Evolutionary conservation across 768 basidiomycete species (phyloP).

Genomic region (Mycena epipterygia): DNA sequence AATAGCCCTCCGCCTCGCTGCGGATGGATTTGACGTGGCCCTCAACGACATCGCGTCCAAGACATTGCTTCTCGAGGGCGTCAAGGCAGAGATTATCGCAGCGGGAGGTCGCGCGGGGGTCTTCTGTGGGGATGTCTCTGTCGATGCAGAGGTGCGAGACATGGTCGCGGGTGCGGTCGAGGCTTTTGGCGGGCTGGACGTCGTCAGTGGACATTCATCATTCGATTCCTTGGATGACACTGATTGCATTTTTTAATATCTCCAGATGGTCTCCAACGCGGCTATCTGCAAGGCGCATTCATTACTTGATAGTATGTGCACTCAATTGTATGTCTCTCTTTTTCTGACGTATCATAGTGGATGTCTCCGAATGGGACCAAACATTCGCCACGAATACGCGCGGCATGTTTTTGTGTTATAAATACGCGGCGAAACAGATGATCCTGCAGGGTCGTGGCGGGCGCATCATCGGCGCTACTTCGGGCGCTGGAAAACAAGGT

Average conservation of each 20-base stretch:
- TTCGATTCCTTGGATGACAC: neutral
- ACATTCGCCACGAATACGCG: constrained; percentile 22
- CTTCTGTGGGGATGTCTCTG: constrained; percentile 39
- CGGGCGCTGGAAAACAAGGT: constrained; percentile 45
- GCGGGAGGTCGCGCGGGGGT: constrained; percentile 29
- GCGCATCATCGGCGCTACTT: constrained; percentile 45
- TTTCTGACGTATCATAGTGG: constrained; percentile 1
- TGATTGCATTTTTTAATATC: too few species aligned
- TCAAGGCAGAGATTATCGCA: constrained; percentile 38
- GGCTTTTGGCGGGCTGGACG: constrained; percentile 38
- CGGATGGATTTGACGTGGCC: constrained; percentile 45
- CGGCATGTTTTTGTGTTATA: constrained; percentile 33
- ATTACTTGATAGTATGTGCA: constrained; percentile 12
- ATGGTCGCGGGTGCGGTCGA: constrained; percentile 33
- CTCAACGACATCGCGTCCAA: constrained; percentile 41
- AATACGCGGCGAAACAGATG: constrained; percentile 44
- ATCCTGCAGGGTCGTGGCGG: constrained; percentile 46
- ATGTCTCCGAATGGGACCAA: constrained; percentile 17
- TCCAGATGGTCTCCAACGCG: constrained; percentile 26
- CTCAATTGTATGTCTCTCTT: neutral
- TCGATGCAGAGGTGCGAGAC: constrained; percentile 37
- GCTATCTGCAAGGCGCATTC: constrained; percentile 21
- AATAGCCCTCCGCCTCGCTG: constrained; percentile 43
- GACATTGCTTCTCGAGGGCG: constrained; percentile 27
- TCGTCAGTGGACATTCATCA: constrained; percentile 26